phyloP scores from a whole-genome alignment of 2,329 filamentous ascomycete genomes.

The Alternaria sp. region DNA sequence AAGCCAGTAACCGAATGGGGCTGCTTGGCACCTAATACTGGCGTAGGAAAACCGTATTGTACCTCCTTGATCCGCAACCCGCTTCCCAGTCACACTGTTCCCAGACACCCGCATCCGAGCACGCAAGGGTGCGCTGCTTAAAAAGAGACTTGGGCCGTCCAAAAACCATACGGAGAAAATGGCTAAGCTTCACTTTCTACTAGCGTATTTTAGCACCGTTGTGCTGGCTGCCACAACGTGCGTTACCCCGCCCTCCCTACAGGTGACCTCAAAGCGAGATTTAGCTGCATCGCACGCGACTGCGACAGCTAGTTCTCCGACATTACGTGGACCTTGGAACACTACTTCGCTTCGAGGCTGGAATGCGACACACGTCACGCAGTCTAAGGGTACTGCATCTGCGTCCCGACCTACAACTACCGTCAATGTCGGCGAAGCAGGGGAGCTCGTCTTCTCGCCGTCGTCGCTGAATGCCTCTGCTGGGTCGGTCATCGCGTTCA shows the following conservation, averaged over 20 bases:
- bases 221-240: conserved; percentile 3
- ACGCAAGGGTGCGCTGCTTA: background rate
- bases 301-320: background rate
- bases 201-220: background rate
- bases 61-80: background rate
- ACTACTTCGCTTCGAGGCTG: background rate
- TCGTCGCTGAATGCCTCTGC: conserved; percentile 14
- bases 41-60: background rate
- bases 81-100: background rate
- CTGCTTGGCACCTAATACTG: background rate
- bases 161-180: background rate
- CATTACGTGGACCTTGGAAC: background rate
- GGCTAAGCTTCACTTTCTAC: background rate
- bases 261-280: background rate
- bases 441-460: conserved; percentile 17
- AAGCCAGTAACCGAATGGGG: background rate
- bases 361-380: background rate
- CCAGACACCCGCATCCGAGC: conserved; percentile 1
- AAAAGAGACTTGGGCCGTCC: background rate
- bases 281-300: background rate
- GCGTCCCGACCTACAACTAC: conserved; percentile 5
- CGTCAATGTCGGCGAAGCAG: conserved; percentile 19
- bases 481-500: conserved; percentile 18
- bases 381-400: conserved; percentile 1
- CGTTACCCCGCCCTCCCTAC: background rate